Evolutionary conservation across 2,329 filamentous ascomycete species (phyloP).

Genomic region (Colletotrichum sansevieriae): DNA sequence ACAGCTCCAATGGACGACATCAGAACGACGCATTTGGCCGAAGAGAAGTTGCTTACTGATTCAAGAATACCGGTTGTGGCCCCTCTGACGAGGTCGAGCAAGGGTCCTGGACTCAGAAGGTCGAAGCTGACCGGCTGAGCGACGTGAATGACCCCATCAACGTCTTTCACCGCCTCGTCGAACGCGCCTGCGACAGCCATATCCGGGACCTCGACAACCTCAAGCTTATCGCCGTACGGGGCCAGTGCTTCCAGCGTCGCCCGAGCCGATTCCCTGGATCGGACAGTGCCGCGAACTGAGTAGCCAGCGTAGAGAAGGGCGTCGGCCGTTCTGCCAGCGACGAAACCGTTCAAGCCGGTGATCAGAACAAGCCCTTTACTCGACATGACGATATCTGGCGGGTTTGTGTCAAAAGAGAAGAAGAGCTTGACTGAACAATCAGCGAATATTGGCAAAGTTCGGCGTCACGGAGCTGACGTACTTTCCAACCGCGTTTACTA

Average conservation of each 20-base stretch:
- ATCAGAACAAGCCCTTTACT: conserved; percentile 43
- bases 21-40: conserved; percentile 19
- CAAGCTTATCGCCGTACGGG: conserved; percentile 42
- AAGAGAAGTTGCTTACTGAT: conserved; percentile 11
- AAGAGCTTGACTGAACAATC: no score
- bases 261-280: conserved; percentile 46
- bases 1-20: conserved; percentile 28
- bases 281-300: conserved; percentile 50
- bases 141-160: conserved; percentile 44
- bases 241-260: conserved; percentile 53
- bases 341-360: conserved; percentile 53
- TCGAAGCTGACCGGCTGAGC: conserved; percentile 25
- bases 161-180: conserved; percentile 49
- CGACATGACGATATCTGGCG: neutral
- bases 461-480: no score
- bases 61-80: conserved; percentile 20
- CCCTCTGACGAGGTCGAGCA: conserved; percentile 6
- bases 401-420: no score
- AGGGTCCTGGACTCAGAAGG: conserved; percentile 3
- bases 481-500: no score
- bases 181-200: conserved; percentile 49
- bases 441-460: no score
- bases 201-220: conserved; percentile 52
- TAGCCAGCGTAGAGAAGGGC: conserved; percentile 49
- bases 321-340: conserved; percentile 48